phyloP scores from a whole-genome alignment of 2,329 filamentous ascomycete genomes.

The Colletotrichum orbiculare region DNA sequence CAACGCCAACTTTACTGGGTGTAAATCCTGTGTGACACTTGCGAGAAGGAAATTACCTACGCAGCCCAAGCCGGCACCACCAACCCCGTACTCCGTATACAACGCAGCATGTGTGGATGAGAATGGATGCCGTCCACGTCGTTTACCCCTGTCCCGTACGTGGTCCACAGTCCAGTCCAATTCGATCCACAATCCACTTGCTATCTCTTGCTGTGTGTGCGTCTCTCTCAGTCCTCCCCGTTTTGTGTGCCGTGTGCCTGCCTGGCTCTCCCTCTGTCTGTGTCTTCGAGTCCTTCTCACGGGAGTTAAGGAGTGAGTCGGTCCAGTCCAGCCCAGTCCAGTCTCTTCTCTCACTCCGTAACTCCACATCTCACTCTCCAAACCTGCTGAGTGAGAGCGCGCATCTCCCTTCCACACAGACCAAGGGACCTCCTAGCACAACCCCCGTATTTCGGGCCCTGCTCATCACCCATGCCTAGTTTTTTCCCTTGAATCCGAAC shows the following conservation, averaged over 20 bases:
- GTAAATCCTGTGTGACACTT: slow-evolving; percentile 2
- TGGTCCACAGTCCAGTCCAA: slow-evolving; percentile 6
- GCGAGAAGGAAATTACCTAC: slow-evolving; percentile 29
- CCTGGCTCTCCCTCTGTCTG: background rate
- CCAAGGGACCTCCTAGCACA: background rate
- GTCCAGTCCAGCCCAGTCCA: slow-evolving; percentile 3
- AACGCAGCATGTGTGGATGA: no score
- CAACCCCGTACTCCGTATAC: slow-evolving; percentile 9
- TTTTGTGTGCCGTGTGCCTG: slow-evolving; percentile 17
- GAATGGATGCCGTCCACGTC: background rate
- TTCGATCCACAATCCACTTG: slow-evolving; percentile 8
- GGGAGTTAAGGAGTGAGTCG: background rate
- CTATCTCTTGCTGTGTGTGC: slow-evolving; percentile 18
- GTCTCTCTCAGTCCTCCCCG: slow-evolving; percentile 16
- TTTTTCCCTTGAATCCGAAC: slow-evolving; percentile 5
- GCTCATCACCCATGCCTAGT: slow-evolving; percentile 2
- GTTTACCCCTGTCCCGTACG: slow-evolving; percentile 29
- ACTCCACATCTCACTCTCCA: no score
- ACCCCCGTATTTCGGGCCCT: slow-evolving; percentile 2
- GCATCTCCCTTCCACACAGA: no score
- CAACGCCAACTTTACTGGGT: slow-evolving; percentile 16
- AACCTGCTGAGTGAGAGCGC: no score
- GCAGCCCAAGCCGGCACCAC: slow-evolving; percentile 22
- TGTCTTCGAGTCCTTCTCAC: no score
- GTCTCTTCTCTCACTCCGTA: background rate